A percentile compares a stretch with the other conserved stretches of the same genome.
These are phyloP conservation scores for Synchytrium microbalum DNA, from an alignment of 371 early-diverging fungal species.

Conservation along the genomic window DNA sequence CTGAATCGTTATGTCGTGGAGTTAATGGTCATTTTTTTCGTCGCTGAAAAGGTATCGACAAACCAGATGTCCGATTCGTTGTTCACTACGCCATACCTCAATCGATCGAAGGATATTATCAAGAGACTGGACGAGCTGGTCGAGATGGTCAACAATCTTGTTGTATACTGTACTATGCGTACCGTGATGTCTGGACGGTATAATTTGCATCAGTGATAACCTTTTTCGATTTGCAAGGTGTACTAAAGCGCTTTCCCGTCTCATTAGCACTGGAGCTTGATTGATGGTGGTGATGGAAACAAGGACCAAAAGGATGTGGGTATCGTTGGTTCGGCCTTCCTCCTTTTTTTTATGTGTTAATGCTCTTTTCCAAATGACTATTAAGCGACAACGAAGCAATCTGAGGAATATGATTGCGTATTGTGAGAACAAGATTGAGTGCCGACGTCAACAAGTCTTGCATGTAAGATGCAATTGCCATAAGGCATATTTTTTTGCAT, in stretches of 20 bases:
- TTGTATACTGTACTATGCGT: conserved; percentile 87
- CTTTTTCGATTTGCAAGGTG: background rate
- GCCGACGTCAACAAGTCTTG: conserved; percentile 87
- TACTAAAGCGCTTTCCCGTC: background rate
- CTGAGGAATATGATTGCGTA: conserved; percentile 83
- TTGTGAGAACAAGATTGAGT: conserved; percentile 92
- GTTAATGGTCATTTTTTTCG: background rate
- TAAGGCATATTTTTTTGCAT: conserved; percentile 3
- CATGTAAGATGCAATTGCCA: conserved; percentile 21
- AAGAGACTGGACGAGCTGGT: conserved; percentile 99
- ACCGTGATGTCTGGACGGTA: conserved; percentile 60
- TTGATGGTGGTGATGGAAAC: conserved; percentile 80
- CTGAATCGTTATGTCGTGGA: background rate
- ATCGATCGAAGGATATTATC: conserved; percentile 98
- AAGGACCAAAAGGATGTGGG: conserved; percentile 68
- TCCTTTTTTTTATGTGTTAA: background rate
- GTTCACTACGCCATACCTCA: conserved; percentile 95
- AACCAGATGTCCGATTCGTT: conserved; percentile 97
- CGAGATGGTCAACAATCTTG: conserved; percentile 86
- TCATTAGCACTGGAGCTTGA: conserved; percentile 62
- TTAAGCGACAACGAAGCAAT: conserved; percentile 64
- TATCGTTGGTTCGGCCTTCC: background rate
- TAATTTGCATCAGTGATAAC: background rate
- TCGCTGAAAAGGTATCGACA: conserved; percentile 77
- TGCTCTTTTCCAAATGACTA: background rate